Percentiles rank a stretch among this genome's conserved stretches.
Conservation (phyloP, 148 eudicot genomes). For the Fagopyrum tataricum region DNA sequence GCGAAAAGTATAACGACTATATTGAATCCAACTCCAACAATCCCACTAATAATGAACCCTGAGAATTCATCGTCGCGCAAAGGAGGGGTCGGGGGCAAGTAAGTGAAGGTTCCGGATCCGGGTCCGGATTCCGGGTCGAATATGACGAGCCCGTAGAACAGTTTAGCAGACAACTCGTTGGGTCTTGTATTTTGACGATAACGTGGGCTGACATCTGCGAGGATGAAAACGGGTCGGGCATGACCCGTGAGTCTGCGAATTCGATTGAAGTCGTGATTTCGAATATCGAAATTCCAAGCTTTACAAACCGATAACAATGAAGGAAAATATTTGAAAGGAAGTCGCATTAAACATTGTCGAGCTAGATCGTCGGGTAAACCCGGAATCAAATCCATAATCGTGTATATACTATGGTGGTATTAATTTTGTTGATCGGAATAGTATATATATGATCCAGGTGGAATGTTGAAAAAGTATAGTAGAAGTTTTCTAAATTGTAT, state of each 20-base stretch:
- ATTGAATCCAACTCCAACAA: constrained; percentile 45
- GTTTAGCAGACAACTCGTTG: background rate
- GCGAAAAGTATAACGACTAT: constrained; percentile 33
- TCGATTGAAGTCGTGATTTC: constrained; percentile 16
- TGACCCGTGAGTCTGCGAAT: background rate
- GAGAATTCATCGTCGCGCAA: constrained; percentile 54
- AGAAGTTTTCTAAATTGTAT: too few relatives aligned
- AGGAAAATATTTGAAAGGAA: constrained; percentile 34
- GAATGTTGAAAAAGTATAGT: too few relatives aligned
- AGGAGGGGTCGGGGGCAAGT: constrained; percentile 43
- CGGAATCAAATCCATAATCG: constrained; percentile 50
- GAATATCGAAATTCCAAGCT: constrained; percentile 37
- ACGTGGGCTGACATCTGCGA: background rate
- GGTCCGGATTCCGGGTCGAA: constrained; percentile 30
- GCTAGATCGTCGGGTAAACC: constrained; percentile 60
- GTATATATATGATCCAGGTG: too few relatives aligned
- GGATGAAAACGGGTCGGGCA: constrained; percentile 8
- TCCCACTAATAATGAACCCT: constrained; percentile 38
- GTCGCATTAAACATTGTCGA: constrained; percentile 49
- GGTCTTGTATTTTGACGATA: constrained; percentile 21
- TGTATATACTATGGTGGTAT: too few relatives aligned
- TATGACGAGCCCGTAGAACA: constrained; percentile 32
- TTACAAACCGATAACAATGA: constrained; percentile 33
- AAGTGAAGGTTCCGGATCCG: constrained; percentile 30
- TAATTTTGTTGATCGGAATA: too few relatives aligned